These are phyloP conservation scores for Chenopodium berlandieri DNA, from an alignment of 148 eudicot species.

Conservation along the genomic window DNA sequence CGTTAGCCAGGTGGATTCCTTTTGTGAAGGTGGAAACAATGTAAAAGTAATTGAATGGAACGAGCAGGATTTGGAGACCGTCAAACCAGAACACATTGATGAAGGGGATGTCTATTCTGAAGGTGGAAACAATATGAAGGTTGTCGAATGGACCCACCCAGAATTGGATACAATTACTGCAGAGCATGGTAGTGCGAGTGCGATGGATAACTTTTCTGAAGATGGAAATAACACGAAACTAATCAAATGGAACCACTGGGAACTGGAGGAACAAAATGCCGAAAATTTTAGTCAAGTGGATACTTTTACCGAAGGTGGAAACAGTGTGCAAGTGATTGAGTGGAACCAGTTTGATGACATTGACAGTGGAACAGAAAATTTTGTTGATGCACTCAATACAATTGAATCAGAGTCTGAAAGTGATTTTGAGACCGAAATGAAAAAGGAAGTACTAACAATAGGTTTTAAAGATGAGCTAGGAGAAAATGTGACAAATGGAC, in stretches of 20 bases:
- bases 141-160: background rate
- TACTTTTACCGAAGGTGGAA: slow-evolving; percentile 5
- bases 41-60: background rate
- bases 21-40: slow-evolving; percentile 7
- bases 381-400: slow-evolving; percentile 82
- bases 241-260: slow-evolving; percentile 3
- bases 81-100: background rate
- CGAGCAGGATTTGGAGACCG: slow-evolving; percentile 19
- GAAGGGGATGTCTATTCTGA: slow-evolving; percentile 8
- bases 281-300: slow-evolving; percentile 5
- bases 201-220: slow-evolving; percentile 5
- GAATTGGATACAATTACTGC: background rate
- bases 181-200: background rate
- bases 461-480: slow-evolving; percentile 24
- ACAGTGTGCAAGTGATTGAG: slow-evolving; percentile 21
- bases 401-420: slow-evolving; percentile 92
- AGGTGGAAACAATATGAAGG: slow-evolving; percentile 2
- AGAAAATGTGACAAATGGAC: slow-evolving; percentile 27
- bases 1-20: background rate
- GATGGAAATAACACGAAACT: background rate
- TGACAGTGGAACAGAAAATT: slow-evolving; percentile 86
- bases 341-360: slow-evolving; percentile 53
- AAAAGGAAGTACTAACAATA: slow-evolving; percentile 31
- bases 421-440: slow-evolving; percentile 56
- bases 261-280: background rate